Percentiles rank a stretch among this genome's conserved stretches.
Evolutionary conservation across 768 basidiomycete genomes (phyloP).

Genomic region (Boletus reticuloceps): DNA sequence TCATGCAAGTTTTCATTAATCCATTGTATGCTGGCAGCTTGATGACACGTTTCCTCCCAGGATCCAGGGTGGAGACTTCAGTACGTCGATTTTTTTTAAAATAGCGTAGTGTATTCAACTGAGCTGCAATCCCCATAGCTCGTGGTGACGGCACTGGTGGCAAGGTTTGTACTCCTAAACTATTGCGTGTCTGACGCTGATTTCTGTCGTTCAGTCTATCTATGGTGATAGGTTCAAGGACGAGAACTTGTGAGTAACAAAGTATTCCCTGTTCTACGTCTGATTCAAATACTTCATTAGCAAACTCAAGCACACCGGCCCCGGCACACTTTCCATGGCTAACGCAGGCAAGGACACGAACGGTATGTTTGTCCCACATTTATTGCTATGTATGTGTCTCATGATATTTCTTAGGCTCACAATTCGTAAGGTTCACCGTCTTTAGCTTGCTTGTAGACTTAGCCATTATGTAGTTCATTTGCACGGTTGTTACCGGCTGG

Average conservation of each 20-base stretch:
- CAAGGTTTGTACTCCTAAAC: conserved; percentile 50
- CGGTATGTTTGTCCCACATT: conserved; percentile 43
- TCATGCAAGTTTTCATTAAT: conserved; percentile 58
- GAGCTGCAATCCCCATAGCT: conserved; percentile 42
- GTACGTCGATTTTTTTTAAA: conserved; percentile 43
- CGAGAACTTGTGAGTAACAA: conserved; percentile 81
- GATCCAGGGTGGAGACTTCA: conserved; percentile 99
- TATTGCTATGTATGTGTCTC: not conserved
- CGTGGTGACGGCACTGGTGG: conserved; percentile 88
- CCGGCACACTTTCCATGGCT: conserved; percentile 91
- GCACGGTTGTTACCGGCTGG: conserved; percentile 84
- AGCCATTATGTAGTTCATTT: conserved; percentile 72
- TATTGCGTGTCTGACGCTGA: conserved; percentile 1
- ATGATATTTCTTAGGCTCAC: conserved; percentile 55
- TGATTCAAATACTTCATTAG: conserved; percentile 38
- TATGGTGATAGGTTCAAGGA: conserved; percentile 90
- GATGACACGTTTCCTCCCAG: conserved; percentile 35
- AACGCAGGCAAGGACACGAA: conserved; percentile 93
- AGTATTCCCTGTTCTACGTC: not conserved
- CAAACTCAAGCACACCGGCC: conserved; percentile 91
- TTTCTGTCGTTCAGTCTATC: conserved; percentile 57
- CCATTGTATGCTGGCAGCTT: not conserved
- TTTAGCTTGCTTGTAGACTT: not conserved
- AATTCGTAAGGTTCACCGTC: conserved; percentile 61
- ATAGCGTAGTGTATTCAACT: conserved; percentile 5